Evolutionary conservation across 495 filamentous ascomycete genomes (phyloP).

Genomic region (Tuber aestivum): DNA sequence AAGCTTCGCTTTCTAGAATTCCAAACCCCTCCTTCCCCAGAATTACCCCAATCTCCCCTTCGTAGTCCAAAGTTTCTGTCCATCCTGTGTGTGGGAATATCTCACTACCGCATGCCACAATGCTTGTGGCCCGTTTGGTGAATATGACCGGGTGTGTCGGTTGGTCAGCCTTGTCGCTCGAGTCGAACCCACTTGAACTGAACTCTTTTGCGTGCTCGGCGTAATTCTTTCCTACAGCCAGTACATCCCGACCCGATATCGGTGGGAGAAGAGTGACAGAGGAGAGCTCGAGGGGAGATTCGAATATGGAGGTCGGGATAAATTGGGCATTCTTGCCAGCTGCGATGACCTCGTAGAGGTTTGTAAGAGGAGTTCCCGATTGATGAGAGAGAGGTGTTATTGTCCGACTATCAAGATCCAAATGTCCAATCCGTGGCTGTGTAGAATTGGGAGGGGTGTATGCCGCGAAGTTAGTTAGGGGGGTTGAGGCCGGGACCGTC

Average conservation of each 20-base stretch:
- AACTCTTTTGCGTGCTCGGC: conserved; percentile 51
- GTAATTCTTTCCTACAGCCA: conserved; percentile 56
- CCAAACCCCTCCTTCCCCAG: conserved; percentile 50
- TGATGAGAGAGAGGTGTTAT: conserved; percentile 50
- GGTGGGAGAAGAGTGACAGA: conserved; percentile 48
- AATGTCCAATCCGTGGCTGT: conserved; percentile 48
- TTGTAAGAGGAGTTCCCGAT: conserved; percentile 49
- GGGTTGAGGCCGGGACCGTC: background rate
- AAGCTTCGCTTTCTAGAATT: conserved; percentile 48
- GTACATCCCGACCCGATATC: conserved; percentile 50
- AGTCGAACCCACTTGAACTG: conserved; percentile 51
- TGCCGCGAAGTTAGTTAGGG: conserved; percentile 44
- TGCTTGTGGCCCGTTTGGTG: conserved; percentile 53
- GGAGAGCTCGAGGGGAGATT: conserved; percentile 44
- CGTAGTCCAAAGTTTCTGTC: conserved; percentile 52
- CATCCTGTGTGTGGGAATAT: conserved; percentile 51
- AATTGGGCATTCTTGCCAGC: conserved; percentile 43
- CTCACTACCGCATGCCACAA: conserved; percentile 49
- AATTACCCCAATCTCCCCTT: conserved; percentile 56
- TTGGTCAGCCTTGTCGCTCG: conserved; percentile 48
- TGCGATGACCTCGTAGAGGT: conserved; percentile 51
- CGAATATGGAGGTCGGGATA: conserved; percentile 37
- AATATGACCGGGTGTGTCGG: conserved; percentile 51
- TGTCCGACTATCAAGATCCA: conserved; percentile 44
- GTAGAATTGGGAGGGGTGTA: conserved; percentile 39